Base-by-base conservation (phyloP, 345 rosid species). In the Lenwebbia sp. region DNA sequence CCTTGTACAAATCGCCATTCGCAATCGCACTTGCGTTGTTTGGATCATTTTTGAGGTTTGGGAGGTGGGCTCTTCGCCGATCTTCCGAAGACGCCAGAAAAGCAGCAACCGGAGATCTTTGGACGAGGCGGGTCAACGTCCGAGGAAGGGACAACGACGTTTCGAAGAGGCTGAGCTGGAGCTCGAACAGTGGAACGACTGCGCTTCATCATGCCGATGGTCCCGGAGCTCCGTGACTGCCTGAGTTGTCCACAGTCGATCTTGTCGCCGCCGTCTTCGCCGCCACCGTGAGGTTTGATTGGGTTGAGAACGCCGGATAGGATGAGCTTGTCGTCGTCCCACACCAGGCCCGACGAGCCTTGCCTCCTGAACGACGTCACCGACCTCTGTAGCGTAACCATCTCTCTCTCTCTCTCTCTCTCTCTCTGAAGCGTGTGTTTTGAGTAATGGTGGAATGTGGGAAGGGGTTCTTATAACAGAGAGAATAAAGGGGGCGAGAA, bases 261-360 rank as follows among this genome's bases (percentile, higher is more conserved):
- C 13, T 85, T 54, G 2, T 85, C 82, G 4, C 41, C 22, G 10
- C 51, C 30, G 15, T 84, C 87, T 53, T 83, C 81, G 9, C 37
- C 50, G 26, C 81, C 83, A 17, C 33, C 83, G 19, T n/a, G 25
- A 26, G 40, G 54, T 37, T 87, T 74, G 86, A 53, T 57, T 70
- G 81, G 84, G 88, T 53, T 83, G 33, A 84, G 84, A 5, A 92
- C 96, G 58, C 92, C 94, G 10, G 92, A 87, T 50, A 93, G 81
- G 86, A 89, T 85, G 44, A 30, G 6, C 25, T 30, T 65, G 87
- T 91, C 92, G 88, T 94, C 96, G 55, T 94, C 93, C 99, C 99
- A 96, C 3, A 94, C 89, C 30, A 94, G 86, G 5, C 99, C 99
- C 1, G 98, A 96, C 0, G 98, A 96, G 51, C 99, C 99, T 88